Base-by-base conservation (phyloP, 352 stramenopile genomes). In the Aphanomyces astaci region DNA sequence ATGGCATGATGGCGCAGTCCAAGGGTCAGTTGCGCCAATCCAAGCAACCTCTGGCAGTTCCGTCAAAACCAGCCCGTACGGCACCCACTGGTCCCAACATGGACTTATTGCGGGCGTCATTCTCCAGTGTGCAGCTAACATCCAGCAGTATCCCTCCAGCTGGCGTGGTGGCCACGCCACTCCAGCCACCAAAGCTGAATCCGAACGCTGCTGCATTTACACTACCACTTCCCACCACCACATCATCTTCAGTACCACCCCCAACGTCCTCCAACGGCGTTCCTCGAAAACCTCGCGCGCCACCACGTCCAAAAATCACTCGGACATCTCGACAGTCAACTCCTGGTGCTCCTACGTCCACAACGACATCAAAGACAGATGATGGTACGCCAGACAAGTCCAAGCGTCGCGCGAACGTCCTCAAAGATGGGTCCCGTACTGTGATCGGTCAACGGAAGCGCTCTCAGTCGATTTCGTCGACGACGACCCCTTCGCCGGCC, bases 151-250 rank as follows among this genome's bases (percentile, higher is more conserved):
- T 31, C 30, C 40, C 15, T 43, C 15, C 36, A n/a, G n/a, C n/a
- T n/a, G n/a, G n/a, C n/a, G n/a, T n/a, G n/a, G 36, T 43, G 36
- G 15, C 36, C 36, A 43, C 7, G 36, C 36, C 36, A 43, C 7
- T 43, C 36, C 7, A 15, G n/a, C n/a, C 22, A 17, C 43, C 46
- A 13, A 59, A 28, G 51, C 24, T 68, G 27, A 68, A 68, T 17
- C 62, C 62, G 27, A 68, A 68, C 27, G 62, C 62, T 3, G 15
- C 62, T 13, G 62, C 33, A 2, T 68, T 68, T 22, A 40, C 62
- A 3, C 30, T 33, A 66, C 15, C 53, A 54, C 52, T 45, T 17
- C 25, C 24, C 62, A 33, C 51, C 43, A 25, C 51, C 32, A 32
- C 2, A 36, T 2, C 24, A n/a, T 7, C 13, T 25, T 24, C 45